Base-by-base conservation (phyloP, 2,329 filamentous ascomycete species). In the Aspergillus proliferans region DNA sequence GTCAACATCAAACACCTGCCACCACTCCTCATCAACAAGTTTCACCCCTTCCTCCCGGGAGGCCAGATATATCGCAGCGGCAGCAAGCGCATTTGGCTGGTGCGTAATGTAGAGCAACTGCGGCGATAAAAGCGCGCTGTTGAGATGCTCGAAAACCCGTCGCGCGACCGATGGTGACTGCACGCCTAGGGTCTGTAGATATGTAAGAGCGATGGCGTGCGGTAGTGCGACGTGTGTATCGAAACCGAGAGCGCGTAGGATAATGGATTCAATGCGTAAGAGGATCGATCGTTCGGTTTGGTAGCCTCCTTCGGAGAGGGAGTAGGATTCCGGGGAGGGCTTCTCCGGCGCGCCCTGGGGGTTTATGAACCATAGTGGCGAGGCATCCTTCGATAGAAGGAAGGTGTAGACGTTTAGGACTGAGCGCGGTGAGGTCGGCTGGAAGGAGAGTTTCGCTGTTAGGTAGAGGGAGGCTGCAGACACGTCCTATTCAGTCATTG, bases 1-100 rank as follows among this genome's bases (percentile, higher is more conserved):
- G 61, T 96, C 91, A 6, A 93, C 88, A 68, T 98, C 93, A 67
- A 97, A 97, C 0, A 97, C 88, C 69, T 96, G 91, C 93, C 93
- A 98, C 93, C 93, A 98, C 54, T 88, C 85, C 43, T 81, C 82
- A 54, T 87, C 86, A 0, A 92, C 89, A 71, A 96, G 78, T 66
- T 88, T 90, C 10, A 87, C 81, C 0, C 80, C 84, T 1, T 81
- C 67, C 57, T 97, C 90, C 41, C 85, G 80, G 1, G 89, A 87
- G 0, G 92, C 88, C n/a, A 89, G 81, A 65, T 97, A 98, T 28
- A 96, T 86, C 1, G 91, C 88, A 1, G 91, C 88, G 2, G 89
- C 88, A 4, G 93, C 92, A 8, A 98, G 75, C 21, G 85, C 82
- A 53, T 86, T 81, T 1, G 93, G 92, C 66, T 97, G 93, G 64